Conservation (phyloP, 352 stramenopile species). For the Sclerospora graminicola region DNA sequence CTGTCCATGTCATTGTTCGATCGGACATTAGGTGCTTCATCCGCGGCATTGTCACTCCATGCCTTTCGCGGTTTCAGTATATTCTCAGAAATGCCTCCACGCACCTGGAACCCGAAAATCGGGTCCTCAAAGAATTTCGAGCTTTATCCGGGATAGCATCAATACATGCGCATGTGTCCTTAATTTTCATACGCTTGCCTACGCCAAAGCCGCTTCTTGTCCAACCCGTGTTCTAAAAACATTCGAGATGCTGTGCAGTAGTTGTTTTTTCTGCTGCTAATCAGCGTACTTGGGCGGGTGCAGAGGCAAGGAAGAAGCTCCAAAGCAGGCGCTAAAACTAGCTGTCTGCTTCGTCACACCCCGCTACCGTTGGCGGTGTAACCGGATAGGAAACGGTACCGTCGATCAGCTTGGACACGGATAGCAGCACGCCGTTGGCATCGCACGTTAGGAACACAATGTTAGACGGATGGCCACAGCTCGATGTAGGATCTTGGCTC, state of each 20-base stretch:
- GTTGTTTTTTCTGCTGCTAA: slow-evolving; percentile 93
- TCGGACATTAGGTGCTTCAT: too few relatives aligned
- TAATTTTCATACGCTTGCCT: slow-evolving; percentile 96
- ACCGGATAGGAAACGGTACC: slow-evolving; percentile 97
- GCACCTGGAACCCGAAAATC: slow-evolving; percentile 93
- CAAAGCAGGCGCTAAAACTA: slow-evolving; percentile 97
- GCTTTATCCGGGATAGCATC: slow-evolving; percentile 94
- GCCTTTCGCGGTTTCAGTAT: slow-evolving; percentile 90
- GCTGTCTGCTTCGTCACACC: slow-evolving; percentile 93
- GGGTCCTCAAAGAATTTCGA: slow-evolving; percentile 76
- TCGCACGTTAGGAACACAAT: slow-evolving; percentile 98
- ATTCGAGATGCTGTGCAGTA: slow-evolving; percentile 91
- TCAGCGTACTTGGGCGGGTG: slow-evolving; percentile 97
- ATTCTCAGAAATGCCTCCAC: slow-evolving; percentile 72
- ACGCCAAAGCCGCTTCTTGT: slow-evolving; percentile 93
- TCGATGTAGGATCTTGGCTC: slow-evolving; percentile 84
- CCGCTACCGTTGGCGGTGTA: slow-evolving; percentile 98
- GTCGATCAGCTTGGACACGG: slow-evolving; percentile 89
- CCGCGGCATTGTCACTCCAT: slow-evolving; percentile 92
- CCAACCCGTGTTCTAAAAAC: slow-evolving; percentile 98
- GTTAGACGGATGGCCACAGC: slow-evolving; percentile 92
- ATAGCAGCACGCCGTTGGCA: slow-evolving; percentile 95
- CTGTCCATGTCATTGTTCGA: too few relatives aligned
- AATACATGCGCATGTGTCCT: slow-evolving; percentile 93
- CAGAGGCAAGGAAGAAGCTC: slow-evolving; percentile 94